phyloP scores from a whole-genome alignment of 2,329 filamentous ascomycete genomes.

The Ascochyta fabae region DNA sequence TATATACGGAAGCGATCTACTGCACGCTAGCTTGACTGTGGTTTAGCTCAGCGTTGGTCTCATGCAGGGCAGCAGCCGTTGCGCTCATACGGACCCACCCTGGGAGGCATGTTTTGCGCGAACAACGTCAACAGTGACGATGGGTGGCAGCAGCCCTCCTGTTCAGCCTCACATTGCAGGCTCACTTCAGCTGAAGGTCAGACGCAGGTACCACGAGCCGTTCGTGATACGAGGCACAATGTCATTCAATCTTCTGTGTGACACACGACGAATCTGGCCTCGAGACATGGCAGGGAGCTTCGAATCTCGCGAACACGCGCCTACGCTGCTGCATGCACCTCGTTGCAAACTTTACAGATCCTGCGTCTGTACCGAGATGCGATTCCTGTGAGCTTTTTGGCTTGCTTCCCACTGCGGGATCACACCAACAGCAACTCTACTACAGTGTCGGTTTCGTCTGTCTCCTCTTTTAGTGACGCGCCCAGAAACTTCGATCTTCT shows the following conservation, averaged over 20 bases:
- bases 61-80: constrained; percentile 31
- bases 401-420: background rate
- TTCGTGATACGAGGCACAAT: constrained; percentile 9
- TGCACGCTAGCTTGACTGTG: background rate
- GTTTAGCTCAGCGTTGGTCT: constrained; percentile 9
- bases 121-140: constrained; percentile 33
- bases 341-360: background rate
- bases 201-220: constrained; percentile 27
- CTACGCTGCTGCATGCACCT: background rate
- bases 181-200: constrained; percentile 4
- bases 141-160: constrained; percentile 11
- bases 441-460: background rate
- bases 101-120: constrained; percentile 15
- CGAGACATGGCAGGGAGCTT: background rate
- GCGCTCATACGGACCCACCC: constrained; percentile 19
- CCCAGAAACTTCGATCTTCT: background rate
- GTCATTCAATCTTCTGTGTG: constrained; percentile 9
- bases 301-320: background rate
- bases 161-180: constrained; percentile 21
- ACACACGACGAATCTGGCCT: background rate
- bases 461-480: background rate
- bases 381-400: background rate
- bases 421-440: background rate
- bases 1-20: constrained; percentile 15
- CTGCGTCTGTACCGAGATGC: constrained; percentile 2